Conservation (phyloP, 164 flowering plant genomes). For the Piper longum region DNA sequence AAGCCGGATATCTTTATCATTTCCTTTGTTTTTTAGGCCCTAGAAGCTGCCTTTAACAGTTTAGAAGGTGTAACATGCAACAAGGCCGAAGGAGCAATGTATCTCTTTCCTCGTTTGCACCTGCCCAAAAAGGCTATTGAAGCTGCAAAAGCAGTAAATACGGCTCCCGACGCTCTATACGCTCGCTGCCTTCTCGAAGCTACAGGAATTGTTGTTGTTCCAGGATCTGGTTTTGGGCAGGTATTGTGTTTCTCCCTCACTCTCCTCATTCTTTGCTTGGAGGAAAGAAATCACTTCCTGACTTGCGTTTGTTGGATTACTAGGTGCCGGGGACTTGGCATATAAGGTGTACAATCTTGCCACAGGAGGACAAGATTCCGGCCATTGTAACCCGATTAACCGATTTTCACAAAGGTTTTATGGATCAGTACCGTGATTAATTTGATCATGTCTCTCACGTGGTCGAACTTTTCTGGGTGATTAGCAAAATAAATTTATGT, state of each 20-base stretch:
- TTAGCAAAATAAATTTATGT: no score
- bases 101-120: conserved; percentile 71
- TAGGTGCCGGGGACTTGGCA: conserved; percentile 98
- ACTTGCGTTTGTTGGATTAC: not conserved
- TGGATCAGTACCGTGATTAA: conserved; percentile 72
- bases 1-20: not conserved
- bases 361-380: conserved; percentile 94
- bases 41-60: conserved; percentile 79
- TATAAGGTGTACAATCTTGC: conserved; percentile 86
- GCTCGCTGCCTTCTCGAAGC: conserved; percentile 70
- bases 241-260: conserved; percentile 15
- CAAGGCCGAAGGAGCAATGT: conserved; percentile 98
- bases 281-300: not conserved
- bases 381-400: conserved; percentile 62
- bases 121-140: conserved; percentile 72
- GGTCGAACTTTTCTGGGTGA: no score
- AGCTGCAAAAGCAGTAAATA: conserved; percentile 66
- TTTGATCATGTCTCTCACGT: not conserved
- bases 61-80: conserved; percentile 93
- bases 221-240: conserved; percentile 99
- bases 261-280: not conserved
- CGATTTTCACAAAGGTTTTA: conserved; percentile 69
- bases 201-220: conserved; percentile 91
- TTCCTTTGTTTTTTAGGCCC: conserved; percentile 23
- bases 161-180: conserved; percentile 85